phyloP scores from a whole-genome alignment of 1,284 basidiomycete species.

The Thecaphora thlaspeos region DNA sequence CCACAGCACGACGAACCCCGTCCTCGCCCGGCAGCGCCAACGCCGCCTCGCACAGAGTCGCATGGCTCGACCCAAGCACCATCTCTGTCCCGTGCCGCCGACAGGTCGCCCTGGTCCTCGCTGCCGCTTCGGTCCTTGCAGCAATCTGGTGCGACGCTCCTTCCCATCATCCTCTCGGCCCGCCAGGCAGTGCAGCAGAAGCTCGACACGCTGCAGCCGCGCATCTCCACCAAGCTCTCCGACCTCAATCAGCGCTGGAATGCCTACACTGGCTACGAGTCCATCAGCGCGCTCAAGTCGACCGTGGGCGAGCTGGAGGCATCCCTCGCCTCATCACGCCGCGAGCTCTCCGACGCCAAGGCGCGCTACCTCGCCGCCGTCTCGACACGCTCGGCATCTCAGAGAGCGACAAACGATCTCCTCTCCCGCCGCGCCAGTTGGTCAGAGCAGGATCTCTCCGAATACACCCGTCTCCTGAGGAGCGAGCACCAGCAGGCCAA shows the following conservation, averaged over 20 bases:
- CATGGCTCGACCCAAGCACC: too few relatives aligned
- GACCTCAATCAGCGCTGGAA: slow-evolving; percentile 40
- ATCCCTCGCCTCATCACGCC: slow-evolving; percentile 8
- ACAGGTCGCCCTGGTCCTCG: too few relatives aligned
- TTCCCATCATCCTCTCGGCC: not conserved
- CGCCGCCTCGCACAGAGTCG: too few relatives aligned
- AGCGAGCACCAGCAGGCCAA: slow-evolving; percentile 43
- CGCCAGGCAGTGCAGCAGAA: not conserved
- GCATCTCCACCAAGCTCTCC: slow-evolving; percentile 15
- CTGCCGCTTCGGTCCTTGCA: too few relatives aligned
- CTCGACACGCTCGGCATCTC: slow-evolving; percentile 25
- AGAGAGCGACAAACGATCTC: slow-evolving; percentile 50
- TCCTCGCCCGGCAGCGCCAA: too few relatives aligned
- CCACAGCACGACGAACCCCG: too few relatives aligned
- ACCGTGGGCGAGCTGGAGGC: slow-evolving; percentile 23
- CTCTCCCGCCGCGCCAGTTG: slow-evolving; percentile 47
- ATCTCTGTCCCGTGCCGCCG: too few relatives aligned
- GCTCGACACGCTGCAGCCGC: slow-evolving; percentile 12
- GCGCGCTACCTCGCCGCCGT: slow-evolving; percentile 39
- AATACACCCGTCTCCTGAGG: slow-evolving; percentile 48
- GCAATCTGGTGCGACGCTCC: not conserved
- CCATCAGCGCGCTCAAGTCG: slow-evolving; percentile 35
- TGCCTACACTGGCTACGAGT: slow-evolving; percentile 41
- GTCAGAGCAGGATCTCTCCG: slow-evolving; percentile 42
- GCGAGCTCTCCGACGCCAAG: slow-evolving; percentile 15